These are phyloP conservation scores for Annona cherimola DNA, from an alignment of 164 flowering plant species.

Conservation along the genomic window DNA sequence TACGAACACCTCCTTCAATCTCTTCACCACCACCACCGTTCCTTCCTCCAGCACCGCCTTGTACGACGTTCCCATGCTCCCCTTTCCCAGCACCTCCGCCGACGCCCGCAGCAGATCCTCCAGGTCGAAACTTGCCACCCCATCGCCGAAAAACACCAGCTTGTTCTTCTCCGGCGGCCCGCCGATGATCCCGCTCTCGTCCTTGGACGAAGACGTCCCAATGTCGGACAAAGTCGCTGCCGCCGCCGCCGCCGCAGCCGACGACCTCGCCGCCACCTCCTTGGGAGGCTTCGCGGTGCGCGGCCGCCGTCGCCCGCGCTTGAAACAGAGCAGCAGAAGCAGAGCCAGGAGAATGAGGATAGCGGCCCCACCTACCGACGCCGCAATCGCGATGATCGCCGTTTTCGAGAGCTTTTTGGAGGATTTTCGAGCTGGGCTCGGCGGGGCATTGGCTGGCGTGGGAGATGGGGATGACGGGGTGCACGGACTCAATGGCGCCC, in stretches of 20 bases:
- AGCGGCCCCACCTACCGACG: slow-evolving; percentile 24
- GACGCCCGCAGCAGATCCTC: slow-evolving; percentile 96
- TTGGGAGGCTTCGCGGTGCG: slow-evolving; percentile 27
- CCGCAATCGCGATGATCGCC: slow-evolving; percentile 58
- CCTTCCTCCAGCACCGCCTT: slow-evolving; percentile 98
- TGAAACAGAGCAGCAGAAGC: slow-evolving; percentile 31
- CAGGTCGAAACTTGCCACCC: slow-evolving; percentile 73
- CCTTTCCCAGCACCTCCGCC: slow-evolving; percentile 95
- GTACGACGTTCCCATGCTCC: slow-evolving; percentile 91
- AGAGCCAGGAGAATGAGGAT: slow-evolving; percentile 25
- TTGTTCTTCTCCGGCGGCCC: slow-evolving; percentile 67
- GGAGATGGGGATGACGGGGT: slow-evolving; percentile 55
- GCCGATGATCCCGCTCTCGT: slow-evolving; percentile 55
- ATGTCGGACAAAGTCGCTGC: slow-evolving; percentile 29
- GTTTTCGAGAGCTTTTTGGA: slow-evolving; percentile 48
- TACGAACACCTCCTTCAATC: slow-evolving; percentile 79
- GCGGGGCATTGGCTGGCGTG: slow-evolving; percentile 27
- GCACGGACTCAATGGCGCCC: slow-evolving; percentile 56
- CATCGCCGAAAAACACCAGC: slow-evolving; percentile 70
- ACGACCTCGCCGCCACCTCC: slow-evolving; percentile 10
- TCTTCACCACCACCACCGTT: slow-evolving; percentile 87
- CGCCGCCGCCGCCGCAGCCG: slow-evolving; percentile 5
- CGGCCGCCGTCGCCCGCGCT: slow-evolving; percentile 16
- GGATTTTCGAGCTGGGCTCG: slow-evolving; percentile 19
- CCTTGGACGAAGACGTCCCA: slow-evolving; percentile 79